Conservation (phyloP, 2,329 filamentous ascomycete genomes). For the Penicillium sp. region DNA sequence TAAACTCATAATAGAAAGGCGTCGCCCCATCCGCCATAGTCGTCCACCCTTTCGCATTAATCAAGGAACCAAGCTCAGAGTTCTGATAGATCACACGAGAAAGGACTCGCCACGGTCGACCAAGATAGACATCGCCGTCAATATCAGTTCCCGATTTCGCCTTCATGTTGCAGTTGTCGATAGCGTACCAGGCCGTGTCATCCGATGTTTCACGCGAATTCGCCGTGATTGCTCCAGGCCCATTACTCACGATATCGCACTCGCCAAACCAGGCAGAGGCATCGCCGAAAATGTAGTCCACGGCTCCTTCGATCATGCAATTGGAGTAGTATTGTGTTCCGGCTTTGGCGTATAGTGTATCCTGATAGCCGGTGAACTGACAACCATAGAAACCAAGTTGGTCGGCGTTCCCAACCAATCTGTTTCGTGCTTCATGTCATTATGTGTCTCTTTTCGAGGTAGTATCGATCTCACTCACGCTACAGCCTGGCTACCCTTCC, state of each 20-base stretch:
- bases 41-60: conserved; percentile 39
- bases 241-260: conserved; percentile 40
- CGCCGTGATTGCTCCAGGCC: conserved; percentile 37
- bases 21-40: conserved; percentile 36
- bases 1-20: conserved; percentile 36
- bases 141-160: conserved; percentile 24
- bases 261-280: conserved; percentile 35
- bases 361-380: conserved; percentile 40
- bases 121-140: conserved; percentile 34
- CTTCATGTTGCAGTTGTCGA: conserved; percentile 34
- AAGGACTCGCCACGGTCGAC: conserved; percentile 39
- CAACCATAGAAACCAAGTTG: conserved; percentile 41
- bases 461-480: conserved; percentile 25
- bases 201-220: conserved; percentile 28
- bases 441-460: neutral
- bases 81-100: conserved; percentile 41
- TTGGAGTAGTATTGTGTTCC: conserved; percentile 41
- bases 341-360: conserved; percentile 40
- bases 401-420: conserved; percentile 34
- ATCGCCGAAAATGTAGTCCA: conserved; percentile 43
- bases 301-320: conserved; percentile 36
- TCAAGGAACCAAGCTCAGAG: conserved; percentile 30
- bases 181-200: conserved; percentile 37
- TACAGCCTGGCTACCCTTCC: conserved; percentile 39
- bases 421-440: conserved; percentile 9